phyloP scores from a whole-genome alignment of 768 basidiomycete genomes.

The Pulveroboletus sp. region DNA sequence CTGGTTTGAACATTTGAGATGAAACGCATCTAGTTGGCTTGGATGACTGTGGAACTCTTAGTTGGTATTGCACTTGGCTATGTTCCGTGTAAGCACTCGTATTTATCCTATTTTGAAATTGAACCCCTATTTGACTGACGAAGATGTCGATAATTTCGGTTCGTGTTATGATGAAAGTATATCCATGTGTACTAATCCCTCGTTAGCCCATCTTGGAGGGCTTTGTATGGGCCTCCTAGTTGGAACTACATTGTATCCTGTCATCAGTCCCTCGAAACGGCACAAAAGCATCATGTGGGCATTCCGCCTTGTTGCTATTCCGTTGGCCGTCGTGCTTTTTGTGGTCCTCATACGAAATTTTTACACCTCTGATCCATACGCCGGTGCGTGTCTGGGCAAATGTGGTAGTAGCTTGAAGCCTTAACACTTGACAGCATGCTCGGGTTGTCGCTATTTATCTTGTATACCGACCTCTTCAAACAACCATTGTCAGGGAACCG shows the following conservation, averaged over 20 bases:
- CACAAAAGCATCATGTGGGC: conserved; percentile 70
- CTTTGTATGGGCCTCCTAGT: conserved; percentile 80
- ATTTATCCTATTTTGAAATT: background rate
- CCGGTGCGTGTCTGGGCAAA: conserved; percentile 44
- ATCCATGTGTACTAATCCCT: background rate
- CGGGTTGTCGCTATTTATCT: conserved; percentile 85
- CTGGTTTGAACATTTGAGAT: background rate
- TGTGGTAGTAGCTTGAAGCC: background rate
- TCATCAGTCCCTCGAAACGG: conserved; percentile 74
- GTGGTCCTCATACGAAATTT: conserved; percentile 85
- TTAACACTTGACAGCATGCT: conserved; percentile 51
- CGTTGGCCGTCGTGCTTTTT: conserved; percentile 72
- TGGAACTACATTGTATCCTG: conserved; percentile 82
- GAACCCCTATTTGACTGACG: conserved; percentile 12
- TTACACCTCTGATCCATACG: conserved; percentile 82
- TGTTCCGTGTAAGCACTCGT: conserved; percentile 61
- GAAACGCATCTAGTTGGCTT: conserved; percentile 51
- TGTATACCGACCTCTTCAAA: conserved; percentile 79
- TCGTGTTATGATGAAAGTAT: conserved; percentile 16
- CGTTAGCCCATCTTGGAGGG: conserved; percentile 80
- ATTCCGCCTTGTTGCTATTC: conserved; percentile 68
- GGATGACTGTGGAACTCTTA: conserved; percentile 82
- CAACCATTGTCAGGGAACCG: conserved; percentile 56
- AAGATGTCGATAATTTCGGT: conserved; percentile 90
- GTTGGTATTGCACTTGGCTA: conserved; percentile 83